Percentiles rank a stretch among this genome's conserved stretches.
These are phyloP conservation scores for Umbelopsis sp. DNA, from an alignment of 192 early-diverging fungal genomes.

Conservation along the genomic window DNA sequence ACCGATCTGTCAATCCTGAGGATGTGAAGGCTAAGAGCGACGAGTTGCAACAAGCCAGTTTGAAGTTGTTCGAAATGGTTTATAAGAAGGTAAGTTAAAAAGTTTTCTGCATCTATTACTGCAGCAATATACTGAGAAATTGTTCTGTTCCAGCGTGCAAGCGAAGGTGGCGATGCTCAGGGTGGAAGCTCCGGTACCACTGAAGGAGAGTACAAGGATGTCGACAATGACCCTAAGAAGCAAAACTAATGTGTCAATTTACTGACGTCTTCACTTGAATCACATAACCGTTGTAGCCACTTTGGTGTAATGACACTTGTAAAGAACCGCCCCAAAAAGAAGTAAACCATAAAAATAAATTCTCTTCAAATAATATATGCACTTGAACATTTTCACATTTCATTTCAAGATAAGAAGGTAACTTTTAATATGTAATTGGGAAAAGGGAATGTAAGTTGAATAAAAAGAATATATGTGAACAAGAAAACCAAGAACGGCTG, in stretches of 20 bases:
- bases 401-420: neutral
- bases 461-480: neutral
- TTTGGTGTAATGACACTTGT: neutral
- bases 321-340: neutral
- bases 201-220: conserved; percentile 32
- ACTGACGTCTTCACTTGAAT: no score
- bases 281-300: no score
- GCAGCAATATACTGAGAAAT: neutral
- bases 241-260: neutral
- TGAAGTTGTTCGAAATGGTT: conserved; percentile 97
- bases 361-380: neutral
- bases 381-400: neutral
- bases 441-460: neutral
- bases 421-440: neutral
- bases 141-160: conserved; percentile 8
- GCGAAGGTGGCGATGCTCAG: conserved; percentile 2
- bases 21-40: conserved; percentile 84
- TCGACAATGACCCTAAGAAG: conserved; percentile 24
- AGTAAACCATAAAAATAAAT: neutral
- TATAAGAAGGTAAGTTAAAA: conserved; percentile 73
- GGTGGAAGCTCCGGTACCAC: conserved; percentile 18
- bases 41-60: conserved; percentile 82
- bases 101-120: neutral
- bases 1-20: conserved; percentile 70
- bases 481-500: neutral